phyloP scores from a whole-genome alignment of 202 grass and related monocot genomes.

The Digitaria exilis region DNA sequence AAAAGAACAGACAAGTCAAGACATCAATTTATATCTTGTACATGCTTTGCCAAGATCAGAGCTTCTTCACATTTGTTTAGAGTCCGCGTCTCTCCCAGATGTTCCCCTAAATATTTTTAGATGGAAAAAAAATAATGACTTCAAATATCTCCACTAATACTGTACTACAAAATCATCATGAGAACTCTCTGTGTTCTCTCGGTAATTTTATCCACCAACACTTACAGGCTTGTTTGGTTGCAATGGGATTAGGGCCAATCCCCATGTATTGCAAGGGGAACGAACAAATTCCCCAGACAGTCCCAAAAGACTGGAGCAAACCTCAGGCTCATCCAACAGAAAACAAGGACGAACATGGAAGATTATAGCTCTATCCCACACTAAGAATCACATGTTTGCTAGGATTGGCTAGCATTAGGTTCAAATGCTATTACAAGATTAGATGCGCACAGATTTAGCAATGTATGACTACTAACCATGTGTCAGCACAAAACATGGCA shows the following conservation, averaged over 20 bases:
- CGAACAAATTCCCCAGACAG: neutral
- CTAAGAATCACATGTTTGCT: neutral
- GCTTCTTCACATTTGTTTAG: slow-evolving; percentile 14
- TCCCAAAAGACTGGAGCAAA: neutral
- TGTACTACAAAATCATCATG: slow-evolving; percentile 4
- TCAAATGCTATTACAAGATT: neutral
- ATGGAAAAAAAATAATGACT: neutral
- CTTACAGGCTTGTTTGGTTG: neutral
- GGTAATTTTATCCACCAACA: slow-evolving; percentile 5
- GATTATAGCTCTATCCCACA: neutral
- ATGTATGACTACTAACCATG: neutral
- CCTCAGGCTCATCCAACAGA: neutral
- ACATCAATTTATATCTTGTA: neutral
- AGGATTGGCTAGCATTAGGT: neutral
- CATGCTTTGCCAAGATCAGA: slow-evolving; percentile 8
- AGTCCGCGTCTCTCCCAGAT: neutral
- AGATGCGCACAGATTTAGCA: neutral
- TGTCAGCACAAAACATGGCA: neutral
- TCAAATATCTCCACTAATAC: neutral
- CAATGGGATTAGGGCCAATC: neutral
- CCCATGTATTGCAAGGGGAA: neutral
- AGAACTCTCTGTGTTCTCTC: neutral
- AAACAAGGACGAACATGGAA: neutral
- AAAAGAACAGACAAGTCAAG: neutral
- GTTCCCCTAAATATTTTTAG: neutral